Evolutionary conservation across 1,284 basidiomycete species (phyloP), one percentile per base, ranked within the genome.

Genomic region (Sporisorium iseilematis-ciliati): DNA sequence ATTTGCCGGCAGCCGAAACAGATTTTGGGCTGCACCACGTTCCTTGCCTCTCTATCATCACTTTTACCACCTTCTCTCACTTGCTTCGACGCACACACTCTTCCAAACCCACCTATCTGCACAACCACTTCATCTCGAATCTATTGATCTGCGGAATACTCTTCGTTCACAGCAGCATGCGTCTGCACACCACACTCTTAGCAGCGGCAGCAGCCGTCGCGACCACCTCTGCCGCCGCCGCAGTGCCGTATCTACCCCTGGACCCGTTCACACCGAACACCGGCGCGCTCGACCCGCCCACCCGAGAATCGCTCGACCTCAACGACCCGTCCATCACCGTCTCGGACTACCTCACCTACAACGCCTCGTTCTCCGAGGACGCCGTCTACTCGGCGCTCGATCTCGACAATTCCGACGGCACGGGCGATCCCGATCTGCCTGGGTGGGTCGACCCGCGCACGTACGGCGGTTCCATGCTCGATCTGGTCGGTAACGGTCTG

Each of bases 401-500:
- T 40, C 65, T 75, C 18, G 77, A 79, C 59, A 62, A 72, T 12
- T 67, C 68, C 2, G 60, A 75, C 41, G 63, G 67, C 10, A 55
- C 59, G 6, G 66, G 72, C 12, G 60, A 73, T 35, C 77, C 78
- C 0, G 63, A 75, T 7, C 43, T 60, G 5, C 65, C 64, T 0
- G 69, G 82, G 2, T 84, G 82, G 82, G 49, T 74, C 38, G 67
- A 78, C 26, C 82, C 82, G 2, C 60, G 69, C 8, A 52, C 53
- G 21, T 46, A 75, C 14, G 70, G 70, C 11, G 82, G 82, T 1
- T 79, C 75, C 41, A 82, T 82, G 81, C 69, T 84, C 45, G 82
- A 84, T 52, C 55, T 25, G 87, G 89, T 58, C 82, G 87, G 38
- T 91, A 93, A 20, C 91, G 92, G 93, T 8, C 89, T 92, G 58